Conservation (phyloP, 75 land plant genomes). For the Pinus albicaulis region DNA sequence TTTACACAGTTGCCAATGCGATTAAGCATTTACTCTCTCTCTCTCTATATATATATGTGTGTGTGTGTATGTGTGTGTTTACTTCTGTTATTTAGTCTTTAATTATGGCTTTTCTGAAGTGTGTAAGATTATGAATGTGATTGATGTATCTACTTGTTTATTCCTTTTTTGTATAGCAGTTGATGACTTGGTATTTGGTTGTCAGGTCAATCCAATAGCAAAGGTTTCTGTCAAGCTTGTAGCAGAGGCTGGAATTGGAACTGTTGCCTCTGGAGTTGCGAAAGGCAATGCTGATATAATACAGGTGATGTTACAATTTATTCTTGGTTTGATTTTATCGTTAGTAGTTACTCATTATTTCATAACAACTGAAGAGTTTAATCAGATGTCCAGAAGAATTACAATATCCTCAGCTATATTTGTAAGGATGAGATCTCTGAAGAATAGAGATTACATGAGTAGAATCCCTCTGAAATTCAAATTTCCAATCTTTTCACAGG, state of each 20-base stretch:
- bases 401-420: no score
- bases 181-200: not conserved
- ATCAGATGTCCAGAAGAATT: no score
- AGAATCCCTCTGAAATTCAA: no score
- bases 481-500: no score
- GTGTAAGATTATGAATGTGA: not conserved
- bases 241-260: constrained; percentile 98
- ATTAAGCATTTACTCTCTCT: constrained; percentile 1
- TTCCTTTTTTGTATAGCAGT: not conserved
- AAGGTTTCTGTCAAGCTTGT: constrained; percentile 99
- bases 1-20: no score
- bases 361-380: no score
- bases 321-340: no score
- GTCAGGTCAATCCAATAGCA: constrained; percentile 91
- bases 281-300: constrained; percentile 99
- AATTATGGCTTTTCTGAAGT: not conserved
- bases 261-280: constrained; percentile 98
- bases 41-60: no score
- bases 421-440: no score
- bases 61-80: no score
- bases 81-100: not conserved
- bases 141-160: not conserved
- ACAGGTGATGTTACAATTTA: constrained; percentile 56
- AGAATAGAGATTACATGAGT: no score
- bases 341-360: no score